Conservation (phyloP, 2,329 filamentous ascomycete genomes). For the Colletotrichum tropicale region DNA sequence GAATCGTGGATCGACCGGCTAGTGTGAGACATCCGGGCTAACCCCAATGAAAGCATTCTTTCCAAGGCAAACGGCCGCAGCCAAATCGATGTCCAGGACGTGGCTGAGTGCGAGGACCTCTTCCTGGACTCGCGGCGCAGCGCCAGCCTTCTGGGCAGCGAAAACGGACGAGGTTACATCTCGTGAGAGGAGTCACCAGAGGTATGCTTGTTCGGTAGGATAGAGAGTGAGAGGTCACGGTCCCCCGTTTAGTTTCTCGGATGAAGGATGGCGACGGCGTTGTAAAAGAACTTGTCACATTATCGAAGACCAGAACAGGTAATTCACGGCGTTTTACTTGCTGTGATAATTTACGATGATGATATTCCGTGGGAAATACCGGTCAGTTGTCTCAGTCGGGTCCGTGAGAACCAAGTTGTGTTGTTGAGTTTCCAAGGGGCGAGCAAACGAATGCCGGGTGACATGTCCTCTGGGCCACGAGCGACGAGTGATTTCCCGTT, state of each 20-base stretch:
- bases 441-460: neutral
- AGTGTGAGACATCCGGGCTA: constrained; percentile 35
- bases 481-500: neutral
- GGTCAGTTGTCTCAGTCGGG: neutral
- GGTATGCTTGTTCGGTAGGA: neutral
- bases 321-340: neutral
- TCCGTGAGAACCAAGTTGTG: neutral
- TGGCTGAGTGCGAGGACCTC: constrained; percentile 81
- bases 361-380: neutral
- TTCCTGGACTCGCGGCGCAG: constrained; percentile 85
- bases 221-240: neutral
- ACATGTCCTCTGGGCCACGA: neutral
- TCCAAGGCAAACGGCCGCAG: constrained; percentile 81
- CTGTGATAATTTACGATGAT: neutral
- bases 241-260: neutral
- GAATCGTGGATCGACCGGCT: constrained; percentile 12
- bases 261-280: constrained; percentile 16
- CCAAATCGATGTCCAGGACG: constrained; percentile 78
- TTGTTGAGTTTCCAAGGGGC: neutral
- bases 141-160: constrained; percentile 69
- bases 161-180: constrained; percentile 69
- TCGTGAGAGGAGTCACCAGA: constrained; percentile 44
- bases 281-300: constrained; percentile 22
- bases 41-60: constrained; percentile 68
- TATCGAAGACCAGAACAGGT: constrained; percentile 8